Conservation (phyloP, 805 yeast species). For the Saturnispora silvae region DNA sequence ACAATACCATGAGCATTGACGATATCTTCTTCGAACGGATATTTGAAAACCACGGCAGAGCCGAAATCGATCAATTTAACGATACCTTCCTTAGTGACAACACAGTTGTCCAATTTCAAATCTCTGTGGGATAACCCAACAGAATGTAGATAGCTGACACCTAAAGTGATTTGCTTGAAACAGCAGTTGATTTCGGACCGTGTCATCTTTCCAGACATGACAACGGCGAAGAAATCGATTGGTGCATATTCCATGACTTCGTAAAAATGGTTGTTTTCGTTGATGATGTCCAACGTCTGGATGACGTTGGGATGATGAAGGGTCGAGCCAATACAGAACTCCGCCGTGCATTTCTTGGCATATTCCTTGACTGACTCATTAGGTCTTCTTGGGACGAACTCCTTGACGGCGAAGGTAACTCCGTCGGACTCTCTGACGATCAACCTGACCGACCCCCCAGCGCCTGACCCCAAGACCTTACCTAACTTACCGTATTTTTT, state of each 20-base stretch:
- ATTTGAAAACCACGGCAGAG: slow-evolving; percentile 70
- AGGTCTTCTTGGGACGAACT: slow-evolving; percentile 61
- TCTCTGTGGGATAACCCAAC: slow-evolving; percentile 80
- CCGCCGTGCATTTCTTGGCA: slow-evolving; percentile 83
- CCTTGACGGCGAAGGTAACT: slow-evolving; percentile 73
- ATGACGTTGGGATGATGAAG: slow-evolving; percentile 74
- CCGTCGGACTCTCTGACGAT: slow-evolving; percentile 59
- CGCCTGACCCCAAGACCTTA: slow-evolving; percentile 72
- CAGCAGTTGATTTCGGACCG: slow-evolving; percentile 77
- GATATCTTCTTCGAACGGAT: slow-evolving; percentile 54
- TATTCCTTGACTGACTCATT: slow-evolving; percentile 67
- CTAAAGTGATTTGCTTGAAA: slow-evolving; percentile 61
- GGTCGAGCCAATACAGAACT: slow-evolving; percentile 76
- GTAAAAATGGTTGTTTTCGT: slow-evolving; percentile 58
- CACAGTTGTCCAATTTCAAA: slow-evolving; percentile 75
- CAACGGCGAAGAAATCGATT: slow-evolving; percentile 74
- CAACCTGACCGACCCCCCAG: slow-evolving; percentile 78
- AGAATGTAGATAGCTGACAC: slow-evolving; percentile 63
- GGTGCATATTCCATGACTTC: slow-evolving; percentile 86
- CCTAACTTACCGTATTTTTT: slow-evolving; percentile 66
- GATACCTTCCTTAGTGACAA: slow-evolving; percentile 61
- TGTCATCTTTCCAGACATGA: slow-evolving; percentile 76
- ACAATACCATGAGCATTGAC: slow-evolving; percentile 66
- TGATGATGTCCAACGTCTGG: slow-evolving; percentile 64
- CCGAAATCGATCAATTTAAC: slow-evolving; percentile 77